Evolutionary conservation across 495 filamentous ascomycete species (phyloP), one percentile per base, ranked within the genome.

Genomic region (Daldinia loculata): DNA sequence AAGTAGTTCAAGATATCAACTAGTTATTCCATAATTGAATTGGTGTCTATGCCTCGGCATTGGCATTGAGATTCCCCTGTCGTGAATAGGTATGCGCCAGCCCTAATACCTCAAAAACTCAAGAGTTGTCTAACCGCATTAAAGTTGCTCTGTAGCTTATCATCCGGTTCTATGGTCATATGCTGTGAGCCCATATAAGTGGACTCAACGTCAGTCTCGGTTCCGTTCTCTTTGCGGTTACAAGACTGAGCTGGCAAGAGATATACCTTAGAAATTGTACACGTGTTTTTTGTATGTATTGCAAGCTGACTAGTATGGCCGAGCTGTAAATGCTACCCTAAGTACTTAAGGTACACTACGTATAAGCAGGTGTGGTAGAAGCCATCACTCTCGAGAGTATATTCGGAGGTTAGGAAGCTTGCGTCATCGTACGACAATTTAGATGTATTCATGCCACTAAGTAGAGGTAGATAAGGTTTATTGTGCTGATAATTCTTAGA

Each of bases 401-500:
- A 22, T 24, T 24, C 4, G 11, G 19, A 48, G 9, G 43, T 48
- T 48, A 48, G 32, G 39, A n/a, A 59, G 64, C 64, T 68, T 72
- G 64, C 70, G 70, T 68, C 60, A 72, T 72, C 29, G 56, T 57
- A 24, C 32, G 32, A 72, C 55, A 11, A 64, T 65, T 59, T 72
- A 68, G 55, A 64, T 67, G 52, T 50, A 32, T 39, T 36, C 36
- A 36, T 36, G 19, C 45, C 15, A 34, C 26, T 55, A 30, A 48
- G 11, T 60, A n/a, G n/a, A 48, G 17, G 29, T n/a, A 30, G 24
- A 29, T 53, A 30, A 30, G 15, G 24, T 53, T 60, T 67, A 27
- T 55, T 24, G 17, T 64, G 30, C 29, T 64, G 38, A 8, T 38
- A 39, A 36, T 38, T 39, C 19, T 6, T 22, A 19, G 39, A 41